A percentile compares a stretch with the other conserved stretches of the same genome.
These are phyloP conservation scores for Leishmania aethiopica DNA, from an alignment of 208 protist genomes.

Conservation along the genomic window DNA sequence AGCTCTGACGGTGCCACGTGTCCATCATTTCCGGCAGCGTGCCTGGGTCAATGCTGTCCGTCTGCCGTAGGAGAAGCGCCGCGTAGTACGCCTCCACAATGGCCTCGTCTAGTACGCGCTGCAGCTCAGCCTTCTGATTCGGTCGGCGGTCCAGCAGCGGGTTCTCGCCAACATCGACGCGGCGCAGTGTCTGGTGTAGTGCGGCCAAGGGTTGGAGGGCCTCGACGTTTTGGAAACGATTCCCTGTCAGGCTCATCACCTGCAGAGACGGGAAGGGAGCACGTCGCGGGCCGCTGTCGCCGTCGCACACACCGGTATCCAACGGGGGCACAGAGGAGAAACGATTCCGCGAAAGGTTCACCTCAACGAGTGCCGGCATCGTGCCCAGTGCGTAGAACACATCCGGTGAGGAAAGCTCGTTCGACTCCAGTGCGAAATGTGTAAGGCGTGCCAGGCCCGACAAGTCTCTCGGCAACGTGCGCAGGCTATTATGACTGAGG, in stretches of 20 bases:
- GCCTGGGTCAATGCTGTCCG: background rate
- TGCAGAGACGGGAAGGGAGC: constrained; percentile 75
- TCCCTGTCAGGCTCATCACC: constrained; percentile 66
- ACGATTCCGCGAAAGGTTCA: constrained; percentile 86
- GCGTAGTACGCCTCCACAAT: constrained; percentile 71
- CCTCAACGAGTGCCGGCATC: constrained; percentile 80
- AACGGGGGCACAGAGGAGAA: constrained; percentile 62
- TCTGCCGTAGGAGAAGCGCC: constrained; percentile 2
- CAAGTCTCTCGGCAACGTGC: constrained; percentile 66
- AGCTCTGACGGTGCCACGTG: constrained; percentile 27
- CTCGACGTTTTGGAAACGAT: constrained; percentile 49
- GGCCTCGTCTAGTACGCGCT: constrained; percentile 45
- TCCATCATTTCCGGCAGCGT: background rate
- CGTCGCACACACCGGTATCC: constrained; percentile 9
- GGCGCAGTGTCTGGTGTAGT: constrained; percentile 66
- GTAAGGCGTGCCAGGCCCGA: constrained; percentile 74
- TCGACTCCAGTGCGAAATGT: constrained; percentile 85
- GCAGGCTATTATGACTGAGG: constrained; percentile 82
- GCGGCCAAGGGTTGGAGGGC: constrained; percentile 53
- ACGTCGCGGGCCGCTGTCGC: constrained; percentile 32
- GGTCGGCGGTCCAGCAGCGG: constrained; percentile 39
- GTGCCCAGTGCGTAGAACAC: constrained; percentile 79
- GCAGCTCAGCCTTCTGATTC: constrained; percentile 29
- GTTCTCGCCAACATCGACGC: constrained; percentile 70
- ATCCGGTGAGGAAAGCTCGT: constrained; percentile 46